These are phyloP conservation scores for Sistotremastrum suecicum DNA, from an alignment of 768 basidiomycete species.

Conservation along the genomic window DNA sequence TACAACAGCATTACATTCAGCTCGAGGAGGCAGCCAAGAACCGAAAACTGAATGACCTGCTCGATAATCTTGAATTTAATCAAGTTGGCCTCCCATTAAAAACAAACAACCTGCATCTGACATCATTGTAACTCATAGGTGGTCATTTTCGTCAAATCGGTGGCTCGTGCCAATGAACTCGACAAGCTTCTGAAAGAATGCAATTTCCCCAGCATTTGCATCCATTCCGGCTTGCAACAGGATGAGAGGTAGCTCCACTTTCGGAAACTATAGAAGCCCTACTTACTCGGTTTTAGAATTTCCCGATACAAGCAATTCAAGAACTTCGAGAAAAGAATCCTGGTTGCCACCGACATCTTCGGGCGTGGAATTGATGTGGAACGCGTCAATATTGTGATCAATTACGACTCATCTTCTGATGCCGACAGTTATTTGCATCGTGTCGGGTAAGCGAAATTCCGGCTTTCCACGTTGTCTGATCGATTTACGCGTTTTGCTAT, in stretches of 20 bases:
- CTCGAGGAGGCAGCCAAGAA: conserved; percentile 93
- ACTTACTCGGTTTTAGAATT: conserved; percentile 39
- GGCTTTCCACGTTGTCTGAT: conserved; percentile 3
- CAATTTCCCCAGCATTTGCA: conserved; percentile 96
- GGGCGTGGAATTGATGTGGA: conserved; percentile 99
- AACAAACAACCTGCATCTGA: background rate
- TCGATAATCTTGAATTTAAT: conserved; percentile 96
- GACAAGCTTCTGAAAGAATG: conserved; percentile 93
- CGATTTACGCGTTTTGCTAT: background rate
- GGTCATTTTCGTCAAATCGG: conserved; percentile 98
- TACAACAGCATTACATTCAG: conserved; percentile 98
- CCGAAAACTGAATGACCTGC: conserved; percentile 87
- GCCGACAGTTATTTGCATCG: conserved; percentile 98
- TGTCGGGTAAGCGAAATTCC: conserved; percentile 52
- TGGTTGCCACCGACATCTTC: conserved; percentile 98
- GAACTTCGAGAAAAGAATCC: conserved; percentile 97
- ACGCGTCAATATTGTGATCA: conserved; percentile 98
- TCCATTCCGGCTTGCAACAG: conserved; percentile 88
- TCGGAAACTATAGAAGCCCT: background rate
- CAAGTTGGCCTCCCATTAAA: conserved; percentile 41
- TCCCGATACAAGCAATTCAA: conserved; percentile 96
- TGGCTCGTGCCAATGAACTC: conserved; percentile 88
- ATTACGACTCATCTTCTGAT: conserved; percentile 95
- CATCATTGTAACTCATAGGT: conserved; percentile 41
- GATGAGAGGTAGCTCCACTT: conserved; percentile 72